Percentiles rank a stretch among this genome's conserved stretches.
Conservation (phyloP, 2,329 filamentous ascomycete species). For the Amphichorda felina region DNA sequence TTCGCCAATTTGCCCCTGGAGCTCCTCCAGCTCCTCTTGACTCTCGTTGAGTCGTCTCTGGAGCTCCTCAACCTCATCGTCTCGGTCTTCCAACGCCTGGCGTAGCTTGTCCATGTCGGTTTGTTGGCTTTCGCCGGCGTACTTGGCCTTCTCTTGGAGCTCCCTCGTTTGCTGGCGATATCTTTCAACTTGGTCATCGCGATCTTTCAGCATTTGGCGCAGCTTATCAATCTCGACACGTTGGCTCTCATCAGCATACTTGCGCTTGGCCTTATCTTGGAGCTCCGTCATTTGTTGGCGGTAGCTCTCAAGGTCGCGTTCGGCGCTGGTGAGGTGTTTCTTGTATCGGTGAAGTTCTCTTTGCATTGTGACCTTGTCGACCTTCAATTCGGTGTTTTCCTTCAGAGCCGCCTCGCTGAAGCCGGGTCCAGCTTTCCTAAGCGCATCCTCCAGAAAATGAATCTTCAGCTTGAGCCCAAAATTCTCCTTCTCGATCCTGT, state of each 20-base stretch:
- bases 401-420: constrained; percentile 82
- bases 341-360: constrained; percentile 77
- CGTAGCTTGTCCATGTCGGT: constrained; percentile 46
- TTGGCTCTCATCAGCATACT: constrained; percentile 60
- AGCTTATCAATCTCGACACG: constrained; percentile 48
- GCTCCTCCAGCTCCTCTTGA: constrained; percentile 46
- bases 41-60: constrained; percentile 42
- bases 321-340: constrained; percentile 71
- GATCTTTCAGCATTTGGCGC: constrained; percentile 42
- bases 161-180: constrained; percentile 53
- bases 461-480: constrained; percentile 96
- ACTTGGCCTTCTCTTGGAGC: constrained; percentile 47
- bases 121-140: constrained; percentile 57
- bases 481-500: constrained; percentile 96
- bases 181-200: constrained; percentile 47
- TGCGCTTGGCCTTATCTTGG: constrained; percentile 68
- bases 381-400: constrained; percentile 94
- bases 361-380: constrained; percentile 82
- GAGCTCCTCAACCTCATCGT: constrained; percentile 41
- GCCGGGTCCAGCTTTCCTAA: constrained; percentile 77
- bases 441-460: constrained; percentile 85
- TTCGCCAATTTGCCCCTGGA: constrained; percentile 47
- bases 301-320: constrained; percentile 78
- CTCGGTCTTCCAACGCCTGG: constrained; percentile 42
- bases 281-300: constrained; percentile 71